Conservation (phyloP, 169 alveolate species). For the Besnoitia besnoiti region DNA sequence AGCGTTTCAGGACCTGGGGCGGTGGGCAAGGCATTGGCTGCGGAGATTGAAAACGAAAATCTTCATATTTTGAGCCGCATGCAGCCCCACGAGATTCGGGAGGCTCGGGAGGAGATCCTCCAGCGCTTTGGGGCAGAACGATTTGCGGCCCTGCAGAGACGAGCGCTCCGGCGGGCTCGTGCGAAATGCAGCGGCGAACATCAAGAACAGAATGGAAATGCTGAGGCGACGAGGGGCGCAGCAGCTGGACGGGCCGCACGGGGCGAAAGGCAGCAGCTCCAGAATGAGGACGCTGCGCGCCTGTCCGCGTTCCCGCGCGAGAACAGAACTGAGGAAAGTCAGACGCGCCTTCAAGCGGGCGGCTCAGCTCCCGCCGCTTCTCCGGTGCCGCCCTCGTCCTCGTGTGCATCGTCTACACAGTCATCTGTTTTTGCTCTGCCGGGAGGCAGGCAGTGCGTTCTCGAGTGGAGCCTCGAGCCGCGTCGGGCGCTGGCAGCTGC, state of each 20-base stretch:
- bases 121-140: constrained; percentile 28
- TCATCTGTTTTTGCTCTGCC: background rate
- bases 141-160: constrained; percentile 27
- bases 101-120: constrained; percentile 9
- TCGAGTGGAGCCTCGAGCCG: constrained; percentile 1
- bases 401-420: background rate
- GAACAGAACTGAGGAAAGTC: background rate
- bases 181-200: background rate
- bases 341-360: background rate
- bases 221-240: background rate
- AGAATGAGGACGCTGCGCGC: background rate
- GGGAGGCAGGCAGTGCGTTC: constrained; percentile 14
- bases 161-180: constrained; percentile 11
- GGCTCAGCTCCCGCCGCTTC: background rate
- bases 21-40: background rate
- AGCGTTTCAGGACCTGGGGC: too few species aligned
- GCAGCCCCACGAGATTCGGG: constrained; percentile 29
- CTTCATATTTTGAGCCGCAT: background rate
- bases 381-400: background rate
- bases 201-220: background rate
- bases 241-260: background rate
- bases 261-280: background rate
- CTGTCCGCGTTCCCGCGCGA: too few species aligned
- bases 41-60: background rate
- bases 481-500: background rate